These are phyloP conservation scores for Glomus cerebriforme DNA, from an alignment of 192 early-diverging fungal genomes.

Conservation along the genomic window DNA sequence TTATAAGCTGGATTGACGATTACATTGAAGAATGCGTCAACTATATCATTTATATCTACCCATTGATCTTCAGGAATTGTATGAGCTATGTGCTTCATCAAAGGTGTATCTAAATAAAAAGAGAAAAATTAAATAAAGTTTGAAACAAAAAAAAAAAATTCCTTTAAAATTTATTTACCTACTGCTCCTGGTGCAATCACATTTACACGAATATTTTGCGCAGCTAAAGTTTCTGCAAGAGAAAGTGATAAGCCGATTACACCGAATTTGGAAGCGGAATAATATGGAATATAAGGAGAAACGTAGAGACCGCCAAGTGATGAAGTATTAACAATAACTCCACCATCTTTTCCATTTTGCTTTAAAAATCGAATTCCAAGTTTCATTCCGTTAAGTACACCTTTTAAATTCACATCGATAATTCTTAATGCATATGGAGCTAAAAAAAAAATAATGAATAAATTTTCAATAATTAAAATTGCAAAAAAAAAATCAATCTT, in stretches of 20 bases:
- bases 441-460: neutral
- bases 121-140: neutral
- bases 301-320: conserved; percentile 70
- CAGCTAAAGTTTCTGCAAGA: neutral
- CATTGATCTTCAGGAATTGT: neutral
- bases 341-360: conserved; percentile 44
- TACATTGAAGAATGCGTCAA: neutral
- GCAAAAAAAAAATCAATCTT: too few relatives aligned
- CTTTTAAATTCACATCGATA: conserved; percentile 73
- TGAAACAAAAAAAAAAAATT: neutral
- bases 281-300: conserved; percentile 59
- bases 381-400: conserved; percentile 72
- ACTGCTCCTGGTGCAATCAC: neutral
- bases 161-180: neutral
- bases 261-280: conserved; percentile 30
- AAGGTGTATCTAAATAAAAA: neutral
- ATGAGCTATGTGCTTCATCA: neutral
- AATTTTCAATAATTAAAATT: too few relatives aligned
- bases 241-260: neutral
- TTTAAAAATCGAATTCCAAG: conserved; percentile 62
- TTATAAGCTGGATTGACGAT: neutral
- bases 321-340: conserved; percentile 75
- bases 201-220: neutral
- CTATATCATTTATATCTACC: neutral
- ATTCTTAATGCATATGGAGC: conserved; percentile 62